These are phyloP conservation scores for Colletotrichum orchidophilum DNA, from an alignment of 2,329 filamentous ascomycete genomes.

Conservation along the genomic window DNA sequence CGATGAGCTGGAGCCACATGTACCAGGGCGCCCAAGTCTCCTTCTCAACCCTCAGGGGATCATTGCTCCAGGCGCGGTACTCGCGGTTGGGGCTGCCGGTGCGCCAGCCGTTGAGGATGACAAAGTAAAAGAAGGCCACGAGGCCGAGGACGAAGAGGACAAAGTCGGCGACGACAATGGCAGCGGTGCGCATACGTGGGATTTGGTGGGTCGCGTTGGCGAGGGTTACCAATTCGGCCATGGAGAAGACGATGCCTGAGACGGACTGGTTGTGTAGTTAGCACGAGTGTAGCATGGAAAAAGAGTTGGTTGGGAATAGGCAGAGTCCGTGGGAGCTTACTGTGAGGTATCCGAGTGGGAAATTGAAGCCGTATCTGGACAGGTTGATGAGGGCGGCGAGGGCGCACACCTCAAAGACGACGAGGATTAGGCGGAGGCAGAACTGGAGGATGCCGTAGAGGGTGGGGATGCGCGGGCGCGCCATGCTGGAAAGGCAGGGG, in stretches of 20 bases:
- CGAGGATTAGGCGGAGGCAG: conserved; percentile 34
- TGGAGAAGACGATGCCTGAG: conserved; percentile 54
- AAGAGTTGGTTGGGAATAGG: too few species aligned
- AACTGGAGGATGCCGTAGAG: conserved; percentile 36
- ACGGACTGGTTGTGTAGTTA: conserved; percentile 34
- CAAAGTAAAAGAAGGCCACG: conserved; percentile 36
- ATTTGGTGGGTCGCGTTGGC: conserved; percentile 35
- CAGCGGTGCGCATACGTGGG: conserved; percentile 30
- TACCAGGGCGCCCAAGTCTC: conserved; percentile 35
- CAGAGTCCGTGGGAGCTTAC: background rate
- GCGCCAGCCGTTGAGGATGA: conserved; percentile 35
- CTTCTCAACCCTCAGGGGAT: conserved; percentile 34
- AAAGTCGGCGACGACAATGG: conserved; percentile 34
- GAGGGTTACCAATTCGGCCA: conserved; percentile 44
- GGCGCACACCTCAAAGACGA: conserved; percentile 35
- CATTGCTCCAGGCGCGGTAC: conserved; percentile 25
- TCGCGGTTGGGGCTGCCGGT: conserved; percentile 22
- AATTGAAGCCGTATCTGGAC: conserved; percentile 29
- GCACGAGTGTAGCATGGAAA: background rate
- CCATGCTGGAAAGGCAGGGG: conserved; percentile 24
- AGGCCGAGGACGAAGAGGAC: conserved; percentile 35
- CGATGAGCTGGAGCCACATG: conserved; percentile 37
- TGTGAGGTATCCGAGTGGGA: conserved; percentile 33
- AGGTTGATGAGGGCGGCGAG: conserved; percentile 34
- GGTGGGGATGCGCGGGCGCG: conserved; percentile 33